Base-by-base conservation (phyloP, 1,284 basidiomycete species). In the Anthracocystis walkeri region DNA sequence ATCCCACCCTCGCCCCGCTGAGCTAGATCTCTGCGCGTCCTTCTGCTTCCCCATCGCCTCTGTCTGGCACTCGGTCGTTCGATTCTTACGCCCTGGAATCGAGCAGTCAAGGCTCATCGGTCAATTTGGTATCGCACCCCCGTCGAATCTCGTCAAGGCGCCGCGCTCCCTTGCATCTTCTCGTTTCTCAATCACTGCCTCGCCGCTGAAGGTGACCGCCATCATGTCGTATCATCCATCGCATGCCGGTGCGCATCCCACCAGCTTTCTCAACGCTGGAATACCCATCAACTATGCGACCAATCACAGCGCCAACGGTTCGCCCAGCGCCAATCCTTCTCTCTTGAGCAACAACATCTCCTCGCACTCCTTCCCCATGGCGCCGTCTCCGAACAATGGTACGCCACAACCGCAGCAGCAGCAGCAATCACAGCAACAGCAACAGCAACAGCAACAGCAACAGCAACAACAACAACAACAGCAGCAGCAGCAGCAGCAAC, bases 181-280 rank as follows among this genome's bases (percentile, higher is more conserved):
- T 49, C 48, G 7, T 42, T n/a, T 42, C n/a, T 20, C 41, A 27
- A 2, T 12, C 44, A 11, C 23, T 2, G 27, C 1, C 23, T 12
- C 21, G 2, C 44, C 23, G 23, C 44, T 46, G 4, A 16, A 11
- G 12, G 14, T 38, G 12, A 46, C 23, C 14, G 18, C 12, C 49
- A 59, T n/a, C 63, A 75, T 75, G 72, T 70, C 72, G 49, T 75
- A 75, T 27, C 72, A 75, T 63, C 68, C 69, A 4, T 65, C 64
- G 46, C 73, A 75, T 50, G 46, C 64, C 38, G 52, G 59, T 51
- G 61, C 67, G 38, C 67, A 70, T 29, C 68, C 65, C 27, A 35
- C 61, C 25, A 60, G 44, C 58, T 60, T 68, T 38, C 50, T 72
- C 49, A 35, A 31, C 21, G 59, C 69, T 10, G 65, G 65, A 3